phyloP scores from a whole-genome alignment of 345 rosid genomes.

The Rhodamnia rubescens region DNA sequence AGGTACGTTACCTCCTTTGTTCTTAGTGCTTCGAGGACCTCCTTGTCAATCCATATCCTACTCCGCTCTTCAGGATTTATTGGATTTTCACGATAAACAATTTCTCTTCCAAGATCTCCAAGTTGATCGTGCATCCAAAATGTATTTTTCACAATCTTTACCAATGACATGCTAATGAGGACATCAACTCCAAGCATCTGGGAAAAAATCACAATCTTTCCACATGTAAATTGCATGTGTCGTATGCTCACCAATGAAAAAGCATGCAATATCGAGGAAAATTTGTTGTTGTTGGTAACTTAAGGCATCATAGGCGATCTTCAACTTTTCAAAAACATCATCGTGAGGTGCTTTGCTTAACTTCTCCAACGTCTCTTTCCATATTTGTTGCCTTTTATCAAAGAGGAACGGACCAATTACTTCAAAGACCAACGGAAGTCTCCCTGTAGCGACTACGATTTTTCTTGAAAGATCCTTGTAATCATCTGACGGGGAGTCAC shows the following conservation, averaged over 20 bases:
- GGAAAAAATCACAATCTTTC: not conserved
- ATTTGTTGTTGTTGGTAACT: not conserved
- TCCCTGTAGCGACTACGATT: not conserved
- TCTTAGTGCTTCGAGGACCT: not conserved
- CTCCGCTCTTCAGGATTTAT: not conserved
- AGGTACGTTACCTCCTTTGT: not conserved
- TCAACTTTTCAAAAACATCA: not conserved
- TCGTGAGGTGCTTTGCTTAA: not conserved
- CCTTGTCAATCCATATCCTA: not conserved
- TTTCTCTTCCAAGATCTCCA: not conserved
- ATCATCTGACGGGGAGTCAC: not conserved
- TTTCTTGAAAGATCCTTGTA: not conserved
- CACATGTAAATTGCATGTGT: not conserved
- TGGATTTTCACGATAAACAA: not conserved
- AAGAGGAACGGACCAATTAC: not conserved
- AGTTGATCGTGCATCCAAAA: not conserved
- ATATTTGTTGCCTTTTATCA: not conserved
- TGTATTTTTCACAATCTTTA: not conserved
- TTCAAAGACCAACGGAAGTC: slow-evolving; percentile 1
- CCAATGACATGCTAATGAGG: not conserved
- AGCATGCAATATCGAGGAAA: not conserved
- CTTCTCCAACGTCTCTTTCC: not conserved
- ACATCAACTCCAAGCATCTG: not conserved
- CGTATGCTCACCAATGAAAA: not conserved
- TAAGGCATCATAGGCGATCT: not conserved